Evolutionary conservation across 2,329 filamentous ascomycete species (phyloP).

Genomic region (Chaetomiaceae sp.): DNA sequence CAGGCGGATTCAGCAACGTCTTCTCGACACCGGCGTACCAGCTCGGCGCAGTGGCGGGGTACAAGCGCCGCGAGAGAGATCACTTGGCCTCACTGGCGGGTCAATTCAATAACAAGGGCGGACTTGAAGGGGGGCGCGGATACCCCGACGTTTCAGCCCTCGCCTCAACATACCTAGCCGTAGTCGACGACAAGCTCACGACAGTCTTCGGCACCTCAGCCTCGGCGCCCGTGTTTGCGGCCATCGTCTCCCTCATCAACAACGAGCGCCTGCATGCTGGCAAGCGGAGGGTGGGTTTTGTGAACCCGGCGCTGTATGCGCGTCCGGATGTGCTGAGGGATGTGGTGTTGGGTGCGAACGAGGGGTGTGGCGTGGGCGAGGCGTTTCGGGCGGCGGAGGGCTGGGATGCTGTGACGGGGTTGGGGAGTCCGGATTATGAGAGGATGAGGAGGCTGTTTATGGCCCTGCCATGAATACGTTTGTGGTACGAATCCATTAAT

Average conservation of each 20-base stretch:
- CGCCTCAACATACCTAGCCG: too few relatives aligned
- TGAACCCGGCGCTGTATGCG: background rate
- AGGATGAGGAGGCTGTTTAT: background rate
- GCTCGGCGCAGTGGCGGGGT: too few relatives aligned
- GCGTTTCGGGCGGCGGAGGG: background rate
- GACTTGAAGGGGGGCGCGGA: too few relatives aligned
- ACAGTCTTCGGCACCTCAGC: background rate
- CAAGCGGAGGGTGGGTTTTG: background rate
- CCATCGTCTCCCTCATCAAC: background rate
- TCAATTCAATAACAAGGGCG: background rate
- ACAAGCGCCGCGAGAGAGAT: too few relatives aligned
- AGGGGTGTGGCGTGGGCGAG: background rate
- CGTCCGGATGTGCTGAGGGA: background rate
- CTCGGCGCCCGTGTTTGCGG: background rate
- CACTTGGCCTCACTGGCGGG: background rate
- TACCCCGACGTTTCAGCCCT: too few relatives aligned
- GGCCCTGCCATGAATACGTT: background rate
- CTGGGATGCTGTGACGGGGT: constrained; percentile 1
- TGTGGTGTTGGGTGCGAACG: background rate
- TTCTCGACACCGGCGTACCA: too few relatives aligned
- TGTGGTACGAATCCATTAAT: too few relatives aligned
- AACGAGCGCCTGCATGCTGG: background rate
- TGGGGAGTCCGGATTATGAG: background rate
- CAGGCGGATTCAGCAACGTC: too few relatives aligned
- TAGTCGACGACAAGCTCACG: background rate